phyloP scores from a whole-genome alignment of 805 yeast genomes.

The Zygoascus flipseniorum region DNA sequence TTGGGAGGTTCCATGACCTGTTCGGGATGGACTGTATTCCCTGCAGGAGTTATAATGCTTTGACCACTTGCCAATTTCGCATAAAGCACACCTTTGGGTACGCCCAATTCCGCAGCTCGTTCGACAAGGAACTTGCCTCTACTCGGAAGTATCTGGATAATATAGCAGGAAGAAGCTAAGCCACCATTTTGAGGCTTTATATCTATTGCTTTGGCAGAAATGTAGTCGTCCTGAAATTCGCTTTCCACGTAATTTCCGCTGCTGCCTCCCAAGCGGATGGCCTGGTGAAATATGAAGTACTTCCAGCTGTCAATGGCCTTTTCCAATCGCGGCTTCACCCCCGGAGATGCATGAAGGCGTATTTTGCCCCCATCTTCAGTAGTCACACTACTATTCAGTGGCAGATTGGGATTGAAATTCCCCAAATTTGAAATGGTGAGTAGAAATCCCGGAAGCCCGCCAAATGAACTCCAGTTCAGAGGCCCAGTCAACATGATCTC shows the following conservation, averaged over 20 bases:
- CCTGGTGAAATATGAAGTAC: constrained; percentile 69
- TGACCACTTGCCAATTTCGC: constrained; percentile 53
- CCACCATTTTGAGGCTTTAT: not conserved
- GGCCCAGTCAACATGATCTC: constrained; percentile 72
- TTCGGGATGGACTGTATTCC: constrained; percentile 50
- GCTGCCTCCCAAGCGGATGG: constrained; percentile 45
- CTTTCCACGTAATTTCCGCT: constrained; percentile 11
- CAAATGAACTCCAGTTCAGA: constrained; percentile 66
- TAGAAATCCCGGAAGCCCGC: constrained; percentile 90
- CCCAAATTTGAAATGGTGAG: constrained; percentile 61
- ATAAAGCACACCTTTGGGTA: constrained; percentile 55
- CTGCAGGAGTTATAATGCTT: constrained; percentile 48
- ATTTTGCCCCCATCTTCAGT: not conserved
- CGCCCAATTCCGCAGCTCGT: constrained; percentile 60
- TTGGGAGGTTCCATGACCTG: constrained; percentile 65
- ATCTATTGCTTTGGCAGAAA: constrained; percentile 20
- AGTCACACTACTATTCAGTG: not conserved
- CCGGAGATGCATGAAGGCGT: constrained; percentile 34
- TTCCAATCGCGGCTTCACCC: constrained; percentile 21
- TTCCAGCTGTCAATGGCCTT: constrained; percentile 58
- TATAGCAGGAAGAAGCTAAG: constrained; percentile 43
- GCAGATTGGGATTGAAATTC: not conserved
- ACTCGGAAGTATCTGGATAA: constrained; percentile 55
- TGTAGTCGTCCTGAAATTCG: constrained; percentile 25
- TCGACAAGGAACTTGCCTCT: constrained; percentile 69